These are phyloP conservation scores for Camillea tinctor DNA, from an alignment of 2,329 filamentous ascomycete genomes.

Conservation along the genomic window DNA sequence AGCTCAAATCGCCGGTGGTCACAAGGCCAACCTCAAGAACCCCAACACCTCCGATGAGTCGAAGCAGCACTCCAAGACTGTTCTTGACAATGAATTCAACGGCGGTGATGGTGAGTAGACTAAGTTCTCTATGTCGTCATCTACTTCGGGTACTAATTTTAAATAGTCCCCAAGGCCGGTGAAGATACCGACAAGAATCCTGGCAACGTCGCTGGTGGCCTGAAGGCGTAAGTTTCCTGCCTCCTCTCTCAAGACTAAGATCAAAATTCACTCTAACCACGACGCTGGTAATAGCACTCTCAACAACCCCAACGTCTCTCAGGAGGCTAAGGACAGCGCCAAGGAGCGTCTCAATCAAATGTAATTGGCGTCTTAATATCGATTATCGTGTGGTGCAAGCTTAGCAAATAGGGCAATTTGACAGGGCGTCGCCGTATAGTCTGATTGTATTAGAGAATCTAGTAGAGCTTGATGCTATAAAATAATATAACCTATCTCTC, in stretches of 20 bases:
- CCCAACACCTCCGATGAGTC: constrained; percentile 54
- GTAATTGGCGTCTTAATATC: constrained; percentile 14
- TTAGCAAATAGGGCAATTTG: background rate
- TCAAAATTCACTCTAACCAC: background rate
- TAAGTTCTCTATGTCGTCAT: background rate
- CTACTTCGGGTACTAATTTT: background rate
- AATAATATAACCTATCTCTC: too few relatives aligned
- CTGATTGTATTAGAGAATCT: background rate
- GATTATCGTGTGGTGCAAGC: background rate
- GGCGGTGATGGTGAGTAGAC: constrained; percentile 36
- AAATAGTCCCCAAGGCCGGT: constrained; percentile 30
- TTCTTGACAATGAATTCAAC: constrained; percentile 51
- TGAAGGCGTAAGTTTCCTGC: constrained; percentile 46
- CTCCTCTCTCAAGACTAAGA: constrained; percentile 15
- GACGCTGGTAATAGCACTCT: constrained; percentile 36
- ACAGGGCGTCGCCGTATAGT: background rate
- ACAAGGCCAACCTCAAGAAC: constrained; percentile 60
- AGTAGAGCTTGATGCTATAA: background rate
- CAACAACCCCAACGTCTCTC: constrained; percentile 56
- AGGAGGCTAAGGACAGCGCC: constrained; percentile 56
- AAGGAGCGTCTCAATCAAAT: constrained; percentile 49
- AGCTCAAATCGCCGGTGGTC: constrained; percentile 53
- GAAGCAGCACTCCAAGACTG: constrained; percentile 53
- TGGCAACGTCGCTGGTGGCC: constrained; percentile 50
- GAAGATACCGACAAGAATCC: constrained; percentile 48